Conservation (phyloP, 2,329 filamentous ascomycete species). For the Colletotrichum sp. region DNA sequence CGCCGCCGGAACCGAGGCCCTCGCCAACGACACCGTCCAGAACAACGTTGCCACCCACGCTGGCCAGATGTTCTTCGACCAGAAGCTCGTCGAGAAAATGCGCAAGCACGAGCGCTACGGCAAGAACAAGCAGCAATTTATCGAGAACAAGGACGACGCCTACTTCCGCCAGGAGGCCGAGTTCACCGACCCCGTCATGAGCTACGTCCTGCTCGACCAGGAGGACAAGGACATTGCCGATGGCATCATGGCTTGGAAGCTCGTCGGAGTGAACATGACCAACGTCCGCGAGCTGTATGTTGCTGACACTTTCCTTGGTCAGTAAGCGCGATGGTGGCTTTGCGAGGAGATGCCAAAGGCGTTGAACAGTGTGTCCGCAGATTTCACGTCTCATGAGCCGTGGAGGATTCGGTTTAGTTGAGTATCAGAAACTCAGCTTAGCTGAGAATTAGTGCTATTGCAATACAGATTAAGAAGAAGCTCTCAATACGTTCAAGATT, state of each 20-base stretch:
- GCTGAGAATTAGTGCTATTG: background rate
- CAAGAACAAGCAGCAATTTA: conserved; percentile 49
- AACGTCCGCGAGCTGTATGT: background rate
- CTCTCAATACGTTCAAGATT: background rate
- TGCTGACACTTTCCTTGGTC: background rate
- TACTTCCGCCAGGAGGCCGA: conserved; percentile 53
- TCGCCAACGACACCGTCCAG: conserved; percentile 9
- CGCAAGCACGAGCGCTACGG: conserved; percentile 34
- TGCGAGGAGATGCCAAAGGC: background rate
- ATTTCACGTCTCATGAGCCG: no score
- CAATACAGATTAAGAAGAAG: background rate
- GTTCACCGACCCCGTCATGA: conserved; percentile 61
- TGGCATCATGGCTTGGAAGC: conserved; percentile 45
- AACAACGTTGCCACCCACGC: conserved; percentile 33
- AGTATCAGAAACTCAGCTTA: background rate
- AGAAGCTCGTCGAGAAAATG: conserved; percentile 34
- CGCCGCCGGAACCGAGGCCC: conserved; percentile 31
- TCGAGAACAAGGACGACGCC: conserved; percentile 57
- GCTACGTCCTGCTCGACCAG: conserved; percentile 62
- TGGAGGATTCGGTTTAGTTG: background rate
- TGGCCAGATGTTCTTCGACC: conserved; percentile 7
- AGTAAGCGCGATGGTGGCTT: background rate
- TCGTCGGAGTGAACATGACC: conserved; percentile 48
- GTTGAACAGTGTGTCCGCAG: no score
- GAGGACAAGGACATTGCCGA: conserved; percentile 38